Evolutionary conservation across 345 rosid genomes (phyloP), one percentile per base, ranked within the genome.

Genomic region (Euphorbia peplus): DNA sequence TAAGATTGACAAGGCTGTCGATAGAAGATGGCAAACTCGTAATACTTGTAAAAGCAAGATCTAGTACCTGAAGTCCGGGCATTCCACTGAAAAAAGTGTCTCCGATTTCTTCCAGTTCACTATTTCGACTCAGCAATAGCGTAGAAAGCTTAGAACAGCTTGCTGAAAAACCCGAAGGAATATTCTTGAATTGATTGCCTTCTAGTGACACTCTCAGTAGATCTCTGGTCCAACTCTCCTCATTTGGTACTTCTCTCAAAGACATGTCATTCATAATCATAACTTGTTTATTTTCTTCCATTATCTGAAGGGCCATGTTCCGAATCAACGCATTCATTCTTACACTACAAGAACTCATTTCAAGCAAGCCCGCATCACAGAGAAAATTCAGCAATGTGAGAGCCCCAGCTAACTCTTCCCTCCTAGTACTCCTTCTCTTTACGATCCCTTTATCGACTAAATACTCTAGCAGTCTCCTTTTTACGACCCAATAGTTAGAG

Each of bases 301-400:
- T 42, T 3, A 51, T 25, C 19, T 64, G 37, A 15, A 63, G 0
- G 15, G 84, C 78, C 80, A 83, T 66, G 15, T 69, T 79, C 61
- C 71, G 68, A 3, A 56, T 39, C n/a, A 74, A 1, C 0, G 54
- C 72, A 60, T 68, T 73, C 73, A 77, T 70, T 52, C 54, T 32
- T 32, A 32, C 37, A 32, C 18, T 13, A 12, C 14, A 3, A 15
- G n/a, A n/a, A n/a, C n/a, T n/a, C n/a, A 44, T 44, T 50, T 78
- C 77, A 21, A 82, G 35, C 50, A 44, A 44, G 50, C 50, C 11
- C 50, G 4, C 50, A 44, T 44, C 50, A 2, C 12, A 18, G 50
- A 44, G 50, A 7, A 44, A 7, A 11, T 44, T 44, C 12, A 44
- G 15, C 50, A 44, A 12, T 44, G 50, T 44, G 12, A 12, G 2